Evolutionary conservation across 768 basidiomycete species (phyloP), one percentile per base, ranked within the genome.

Genomic region (Pleurotus pulmonarius): DNA sequence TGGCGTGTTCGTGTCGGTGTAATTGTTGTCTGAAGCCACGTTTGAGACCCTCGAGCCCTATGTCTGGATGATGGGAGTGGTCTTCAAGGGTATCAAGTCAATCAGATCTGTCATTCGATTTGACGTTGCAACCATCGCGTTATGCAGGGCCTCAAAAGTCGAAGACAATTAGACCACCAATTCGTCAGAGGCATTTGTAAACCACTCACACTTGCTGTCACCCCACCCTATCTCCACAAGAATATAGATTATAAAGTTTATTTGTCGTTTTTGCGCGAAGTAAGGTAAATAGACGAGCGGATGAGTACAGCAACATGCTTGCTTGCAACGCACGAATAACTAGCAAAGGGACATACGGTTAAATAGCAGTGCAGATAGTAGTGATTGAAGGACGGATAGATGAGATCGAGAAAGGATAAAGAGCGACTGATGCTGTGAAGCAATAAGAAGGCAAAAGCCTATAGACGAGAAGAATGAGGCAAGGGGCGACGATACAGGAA

Each of bases 341-440:
- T 53, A 53, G 38, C 41, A 44, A 53, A 53, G 18, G 51, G 22
- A 43, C 51, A 53, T 53, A 53, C 15, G n/a, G 51, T 53, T 53
- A 53, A 53, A 53, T 53, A 53, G 51, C 51, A 53, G 26, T 53
- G 51, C 24, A 53, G 39, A 53, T 40, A 22, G 18, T 40, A 53
- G 20, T 13, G 39, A 18, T 44, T 44, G 41, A 22, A 18, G 20
- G 51, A 20, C 41, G 51, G 22, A 38, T 13, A 41, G 51, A 26
- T 6, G 51, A 4, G 48, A 49, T 47, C 29, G 24, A 22, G 26
- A 34, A 16, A 22, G 16, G 48, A 37, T 15, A 22, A 15, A 25
- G 13, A 25, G 13, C 13, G 26, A 47, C n/a, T 44, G 20, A 44
- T 16, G 43, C 43, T 16, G 43, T 47, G 22, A 22, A 22, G 20